Evolutionary conservation across 805 yeast species (phyloP).

Genomic region (Lipomyces spencermartinsiae): DNA sequence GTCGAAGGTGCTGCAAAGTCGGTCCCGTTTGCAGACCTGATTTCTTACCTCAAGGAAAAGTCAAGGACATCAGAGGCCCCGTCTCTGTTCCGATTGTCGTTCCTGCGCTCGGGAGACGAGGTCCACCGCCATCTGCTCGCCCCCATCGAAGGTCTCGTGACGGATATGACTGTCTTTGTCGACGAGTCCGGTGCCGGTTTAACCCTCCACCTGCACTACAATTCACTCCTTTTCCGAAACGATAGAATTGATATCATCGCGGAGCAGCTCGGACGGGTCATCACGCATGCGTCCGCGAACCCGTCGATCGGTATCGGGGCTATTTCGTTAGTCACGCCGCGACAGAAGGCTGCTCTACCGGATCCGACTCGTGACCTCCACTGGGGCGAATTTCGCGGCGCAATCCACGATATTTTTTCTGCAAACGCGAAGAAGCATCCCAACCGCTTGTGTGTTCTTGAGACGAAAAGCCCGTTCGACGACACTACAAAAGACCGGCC

Average conservation of each 20-base stretch:
- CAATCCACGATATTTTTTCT: constrained; percentile 94
- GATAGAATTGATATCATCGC: constrained; percentile 72
- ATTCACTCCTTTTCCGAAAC: constrained; percentile 72
- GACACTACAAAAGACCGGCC: constrained; percentile 60
- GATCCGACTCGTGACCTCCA: constrained; percentile 87
- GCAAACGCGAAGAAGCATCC: constrained; percentile 85
- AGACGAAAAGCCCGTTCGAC: constrained; percentile 75
- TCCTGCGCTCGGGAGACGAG: constrained; percentile 31
- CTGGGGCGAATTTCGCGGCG: constrained; percentile 91
- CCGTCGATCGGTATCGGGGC: constrained; percentile 59
- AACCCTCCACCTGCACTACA: constrained; percentile 60
- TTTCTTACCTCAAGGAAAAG: constrained; percentile 55
- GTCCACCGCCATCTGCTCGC: constrained; percentile 27
- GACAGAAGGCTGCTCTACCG: constrained; percentile 70
- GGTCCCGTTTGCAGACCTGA: constrained; percentile 62
- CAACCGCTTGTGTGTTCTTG: constrained; percentile 88
- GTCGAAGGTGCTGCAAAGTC: constrained; percentile 46
- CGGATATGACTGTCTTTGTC: constrained; percentile 67
- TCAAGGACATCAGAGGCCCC: constrained; percentile 65
- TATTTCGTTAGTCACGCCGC: constrained; percentile 69
- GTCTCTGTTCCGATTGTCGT: constrained; percentile 58
- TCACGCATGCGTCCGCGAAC: constrained; percentile 36
- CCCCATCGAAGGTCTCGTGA: constrained; percentile 43
- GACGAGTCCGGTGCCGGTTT: constrained; percentile 43
- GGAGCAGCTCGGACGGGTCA: constrained; percentile 73